A percentile compares a stretch with the other conserved stretches of the same genome.
Evolutionary conservation across 116 monocot genomes (phyloP).

Genomic region (Iris pallida): DNA sequence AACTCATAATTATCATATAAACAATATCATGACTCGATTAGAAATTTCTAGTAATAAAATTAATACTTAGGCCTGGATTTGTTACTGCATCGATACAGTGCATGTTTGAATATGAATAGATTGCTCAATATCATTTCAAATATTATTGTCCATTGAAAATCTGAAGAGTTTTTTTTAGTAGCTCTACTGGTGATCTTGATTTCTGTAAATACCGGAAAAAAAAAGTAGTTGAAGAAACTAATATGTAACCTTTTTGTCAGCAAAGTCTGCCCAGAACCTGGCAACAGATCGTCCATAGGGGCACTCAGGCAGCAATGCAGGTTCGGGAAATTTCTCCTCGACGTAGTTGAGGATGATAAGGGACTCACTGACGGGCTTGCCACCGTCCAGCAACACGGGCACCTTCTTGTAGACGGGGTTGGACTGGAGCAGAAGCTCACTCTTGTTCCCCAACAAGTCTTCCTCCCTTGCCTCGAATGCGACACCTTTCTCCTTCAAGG

Average conservation of each 20-base stretch:
- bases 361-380: slow-evolving; percentile 22
- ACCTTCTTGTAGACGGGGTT: slow-evolving; percentile 33
- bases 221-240: not conserved
- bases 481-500: slow-evolving; percentile 22
- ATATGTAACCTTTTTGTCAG: slow-evolving; percentile 26
- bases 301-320: slow-evolving; percentile 17
- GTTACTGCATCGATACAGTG: too few relatives aligned
- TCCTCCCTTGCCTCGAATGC: slow-evolving; percentile 12
- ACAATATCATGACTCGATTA: too few relatives aligned
- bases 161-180: not conserved
- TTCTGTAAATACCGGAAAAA: not conserved
- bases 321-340: slow-evolving; percentile 17
- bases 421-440: slow-evolving; percentile 20
- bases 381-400: slow-evolving; percentile 25
- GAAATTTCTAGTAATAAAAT: too few relatives aligned
- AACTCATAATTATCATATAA: too few relatives aligned
- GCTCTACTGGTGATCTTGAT: not conserved
- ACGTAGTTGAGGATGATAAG: slow-evolving; percentile 27
- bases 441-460: slow-evolving; percentile 20
- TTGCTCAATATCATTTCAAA: too few relatives aligned
- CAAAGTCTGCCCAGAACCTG: slow-evolving; percentile 33
- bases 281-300: slow-evolving; percentile 14
- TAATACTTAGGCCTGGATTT: too few relatives aligned
- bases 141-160: too few relatives aligned
- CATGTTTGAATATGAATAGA: too few relatives aligned